phyloP scores from a whole-genome alignment of 208 protist species.

The Leishmania mexicana region DNA sequence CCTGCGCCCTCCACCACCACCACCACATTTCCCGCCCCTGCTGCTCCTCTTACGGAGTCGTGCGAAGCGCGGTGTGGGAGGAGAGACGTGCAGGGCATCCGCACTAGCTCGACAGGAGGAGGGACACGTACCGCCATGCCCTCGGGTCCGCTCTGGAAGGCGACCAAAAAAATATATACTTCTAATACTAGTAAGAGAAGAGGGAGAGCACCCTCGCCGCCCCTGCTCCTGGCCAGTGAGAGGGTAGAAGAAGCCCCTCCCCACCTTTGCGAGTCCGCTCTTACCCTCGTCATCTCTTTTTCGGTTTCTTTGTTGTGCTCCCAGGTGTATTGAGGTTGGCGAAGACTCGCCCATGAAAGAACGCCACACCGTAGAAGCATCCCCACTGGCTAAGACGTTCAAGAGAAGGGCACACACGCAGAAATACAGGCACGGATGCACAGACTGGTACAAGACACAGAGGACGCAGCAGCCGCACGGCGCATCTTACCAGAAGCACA shows the following conservation, averaged over 20 bases:
- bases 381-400: not conserved
- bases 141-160: not conserved
- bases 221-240: not conserved
- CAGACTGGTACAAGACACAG: not conserved
- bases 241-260: not conserved
- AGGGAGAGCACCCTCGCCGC: not conserved
- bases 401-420: constrained; percentile 2
- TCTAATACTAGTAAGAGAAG: not conserved
- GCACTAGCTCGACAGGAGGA: not conserved
- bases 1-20: too few species aligned
- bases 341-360: not conserved
- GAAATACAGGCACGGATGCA: constrained; percentile 10
- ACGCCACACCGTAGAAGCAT: not conserved
- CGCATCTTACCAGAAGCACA: not conserved
- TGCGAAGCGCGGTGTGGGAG: not conserved
- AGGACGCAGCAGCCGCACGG: not conserved
- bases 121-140: not conserved
- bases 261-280: not conserved
- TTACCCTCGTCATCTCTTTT: not conserved
- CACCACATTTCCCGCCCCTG: not conserved
- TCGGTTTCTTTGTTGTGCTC: not conserved
- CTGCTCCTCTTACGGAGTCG: not conserved
- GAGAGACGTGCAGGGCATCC: not conserved
- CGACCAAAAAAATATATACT: not conserved
- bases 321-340: not conserved